Evolutionary conservation across 2,329 filamentous ascomycete species (phyloP).

Genomic region (Fusarium sp.): DNA sequence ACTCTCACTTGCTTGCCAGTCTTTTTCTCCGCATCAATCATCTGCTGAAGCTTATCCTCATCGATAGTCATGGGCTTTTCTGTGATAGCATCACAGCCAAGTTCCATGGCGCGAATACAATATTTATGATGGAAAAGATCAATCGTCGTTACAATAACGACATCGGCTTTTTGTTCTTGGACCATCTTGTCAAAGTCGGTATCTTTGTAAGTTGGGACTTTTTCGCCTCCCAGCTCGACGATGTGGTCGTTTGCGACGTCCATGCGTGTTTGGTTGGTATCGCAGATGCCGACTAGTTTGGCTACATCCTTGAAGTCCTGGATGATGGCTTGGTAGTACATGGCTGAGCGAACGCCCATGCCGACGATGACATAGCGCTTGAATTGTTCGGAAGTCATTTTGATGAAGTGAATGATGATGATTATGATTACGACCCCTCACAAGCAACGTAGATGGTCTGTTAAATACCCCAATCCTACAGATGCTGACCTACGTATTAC

Average conservation of each 20-base stretch:
- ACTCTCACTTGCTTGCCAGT: constrained; percentile 62
- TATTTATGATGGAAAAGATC: constrained; percentile 71
- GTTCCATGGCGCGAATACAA: constrained; percentile 67
- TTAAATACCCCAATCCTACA: constrained; percentile 21
- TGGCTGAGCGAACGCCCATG: constrained; percentile 66
- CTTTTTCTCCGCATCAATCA: constrained; percentile 51
- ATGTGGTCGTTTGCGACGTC: constrained; percentile 64
- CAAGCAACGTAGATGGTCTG: neutral
- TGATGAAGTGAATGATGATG: neutral
- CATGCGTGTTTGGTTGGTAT: constrained; percentile 70
- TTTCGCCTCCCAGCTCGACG: constrained; percentile 56
- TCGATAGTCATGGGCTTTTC: constrained; percentile 75
- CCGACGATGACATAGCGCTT: constrained; percentile 67
- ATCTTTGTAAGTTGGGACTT: constrained; percentile 65
- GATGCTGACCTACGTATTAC: neutral
- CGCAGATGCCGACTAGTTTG: constrained; percentile 66
- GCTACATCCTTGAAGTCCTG: constrained; percentile 61
- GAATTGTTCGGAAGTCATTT: constrained; percentile 24
- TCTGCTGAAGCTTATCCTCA: constrained; percentile 60
- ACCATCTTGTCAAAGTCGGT: constrained; percentile 69
- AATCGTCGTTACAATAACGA: constrained; percentile 71
- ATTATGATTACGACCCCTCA: neutral
- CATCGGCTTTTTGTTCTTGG: constrained; percentile 65
- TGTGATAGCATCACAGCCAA: constrained; percentile 69
- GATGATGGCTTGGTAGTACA: constrained; percentile 69